Percentiles rank a stretch among this genome's conserved stretches.
Evolutionary conservation across 768 basidiomycete genomes (phyloP).

Genomic region (Mycena kentingensis): DNA sequence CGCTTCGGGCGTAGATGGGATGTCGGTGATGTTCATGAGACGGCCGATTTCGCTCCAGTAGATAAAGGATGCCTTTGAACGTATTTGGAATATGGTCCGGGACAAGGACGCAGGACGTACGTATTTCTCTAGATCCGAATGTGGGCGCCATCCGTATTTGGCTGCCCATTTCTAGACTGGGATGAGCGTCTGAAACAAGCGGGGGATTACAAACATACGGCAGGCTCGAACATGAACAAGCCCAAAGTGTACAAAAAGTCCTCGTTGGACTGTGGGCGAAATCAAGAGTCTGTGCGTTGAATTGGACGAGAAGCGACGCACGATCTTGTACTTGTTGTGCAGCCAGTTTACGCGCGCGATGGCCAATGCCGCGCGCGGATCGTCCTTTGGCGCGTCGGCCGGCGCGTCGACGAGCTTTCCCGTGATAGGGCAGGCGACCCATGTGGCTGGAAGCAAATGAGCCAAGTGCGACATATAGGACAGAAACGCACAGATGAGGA

Average conservation of each 20-base stretch:
- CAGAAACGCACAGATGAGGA: conserved; percentile 41
- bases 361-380: conserved; percentile 43
- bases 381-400: too few species aligned
- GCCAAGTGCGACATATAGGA: neutral
- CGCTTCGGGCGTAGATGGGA: conserved; percentile 43
- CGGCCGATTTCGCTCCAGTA: conserved; percentile 50
- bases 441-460: conserved; percentile 33
- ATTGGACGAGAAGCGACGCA: too few species aligned
- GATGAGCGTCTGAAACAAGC: too few species aligned
- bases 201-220: too few species aligned
- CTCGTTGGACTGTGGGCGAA: conserved; percentile 34
- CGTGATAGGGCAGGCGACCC: conserved; percentile 35
- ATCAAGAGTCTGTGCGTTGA: too few species aligned
- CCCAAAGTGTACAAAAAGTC: conserved; percentile 45
- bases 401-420: conserved; percentile 22
- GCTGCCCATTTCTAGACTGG: conserved; percentile 38
- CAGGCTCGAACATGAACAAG: conserved; percentile 42
- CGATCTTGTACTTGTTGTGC: conserved; percentile 45
- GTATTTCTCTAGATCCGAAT: conserved; percentile 49
- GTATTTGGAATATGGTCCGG: neutral
- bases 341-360: conserved; percentile 45
- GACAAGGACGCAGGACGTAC: conserved; percentile 22
- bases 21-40: conserved; percentile 49
- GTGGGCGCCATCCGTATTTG: conserved; percentile 45
- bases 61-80: conserved; percentile 38